Conservation (phyloP, 306 rosid genomes). For the Cucumis hystrix region DNA sequence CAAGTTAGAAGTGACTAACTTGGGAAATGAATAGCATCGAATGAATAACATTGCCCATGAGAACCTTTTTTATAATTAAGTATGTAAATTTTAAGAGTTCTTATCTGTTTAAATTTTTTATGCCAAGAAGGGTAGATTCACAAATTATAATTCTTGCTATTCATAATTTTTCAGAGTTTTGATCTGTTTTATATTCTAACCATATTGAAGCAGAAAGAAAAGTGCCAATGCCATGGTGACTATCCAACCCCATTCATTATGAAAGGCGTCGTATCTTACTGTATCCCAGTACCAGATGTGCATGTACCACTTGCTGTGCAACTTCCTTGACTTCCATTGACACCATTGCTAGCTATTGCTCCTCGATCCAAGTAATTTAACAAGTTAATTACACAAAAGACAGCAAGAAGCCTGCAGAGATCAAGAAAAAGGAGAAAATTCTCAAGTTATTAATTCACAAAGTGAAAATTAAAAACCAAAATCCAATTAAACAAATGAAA, state of each 20-base stretch:
- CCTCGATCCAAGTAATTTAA: slow-evolving; percentile 85
- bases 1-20: not conserved
- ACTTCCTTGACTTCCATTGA: slow-evolving; percentile 55
- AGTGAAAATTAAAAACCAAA: not conserved
- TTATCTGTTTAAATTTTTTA: not conserved
- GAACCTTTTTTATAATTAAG: not conserved
- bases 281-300: slow-evolving; percentile 71
- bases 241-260: not conserved
- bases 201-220: not conserved
- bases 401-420: slow-evolving; percentile 54
- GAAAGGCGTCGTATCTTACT: slow-evolving; percentile 38
- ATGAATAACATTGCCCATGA: not conserved
- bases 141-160: not conserved
- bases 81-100: not conserved
- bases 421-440: slow-evolving; percentile 5
- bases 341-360: slow-evolving; percentile 93
- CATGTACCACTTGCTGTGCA: slow-evolving; percentile 48
- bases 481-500: not conserved
- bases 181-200: not conserved
- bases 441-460: not conserved
- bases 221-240: not conserved
- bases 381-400: slow-evolving; percentile 69
- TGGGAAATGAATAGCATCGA: not conserved
- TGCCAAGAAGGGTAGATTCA: not conserved
- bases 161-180: not conserved